Percentiles rank a stretch among this genome's conserved stretches.
These are phyloP conservation scores for Didymella segeticola DNA, from an alignment of 2,329 filamentous ascomycete species.

Conservation along the genomic window DNA sequence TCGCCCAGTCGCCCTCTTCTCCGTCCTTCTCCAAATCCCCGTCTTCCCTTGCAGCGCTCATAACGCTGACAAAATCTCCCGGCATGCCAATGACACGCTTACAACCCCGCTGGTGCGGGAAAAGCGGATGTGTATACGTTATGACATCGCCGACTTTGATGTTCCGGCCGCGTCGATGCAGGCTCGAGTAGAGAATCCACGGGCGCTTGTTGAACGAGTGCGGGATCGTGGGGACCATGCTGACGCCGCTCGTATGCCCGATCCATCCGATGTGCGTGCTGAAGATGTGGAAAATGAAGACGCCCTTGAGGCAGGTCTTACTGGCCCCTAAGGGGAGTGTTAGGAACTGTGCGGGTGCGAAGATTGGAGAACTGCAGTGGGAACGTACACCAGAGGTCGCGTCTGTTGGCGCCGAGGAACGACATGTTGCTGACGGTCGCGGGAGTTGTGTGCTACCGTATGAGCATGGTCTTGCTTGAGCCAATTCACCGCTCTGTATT, in stretches of 20 bases:
- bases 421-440: constrained; percentile 7
- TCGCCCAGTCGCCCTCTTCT: constrained; percentile 35
- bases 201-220: constrained; percentile 24
- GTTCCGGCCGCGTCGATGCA: constrained; percentile 62
- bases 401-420: constrained; percentile 7
- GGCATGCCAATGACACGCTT: constrained; percentile 73
- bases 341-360: neutral
- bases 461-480: neutral
- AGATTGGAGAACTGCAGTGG: neutral
- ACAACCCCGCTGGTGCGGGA: constrained; percentile 64
- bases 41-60: constrained; percentile 60
- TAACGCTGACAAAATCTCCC: constrained; percentile 73
- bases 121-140: constrained; percentile 75
- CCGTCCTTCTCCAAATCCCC: constrained; percentile 33
- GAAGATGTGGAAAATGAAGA: constrained; percentile 46
- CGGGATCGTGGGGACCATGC: constrained; percentile 85
- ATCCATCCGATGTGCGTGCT: constrained; percentile 65
- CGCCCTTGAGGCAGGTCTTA: constrained; percentile 21
- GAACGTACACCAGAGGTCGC: constrained; percentile 14
- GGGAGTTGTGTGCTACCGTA: neutral
- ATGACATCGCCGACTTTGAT: constrained; percentile 84
- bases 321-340: constrained; percentile 14
- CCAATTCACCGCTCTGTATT: neutral
- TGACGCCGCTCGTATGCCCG: constrained; percentile 71
- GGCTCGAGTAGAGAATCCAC: constrained; percentile 34